Conservation (phyloP, 345 rosid species). For the Populus nigra region DNA sequence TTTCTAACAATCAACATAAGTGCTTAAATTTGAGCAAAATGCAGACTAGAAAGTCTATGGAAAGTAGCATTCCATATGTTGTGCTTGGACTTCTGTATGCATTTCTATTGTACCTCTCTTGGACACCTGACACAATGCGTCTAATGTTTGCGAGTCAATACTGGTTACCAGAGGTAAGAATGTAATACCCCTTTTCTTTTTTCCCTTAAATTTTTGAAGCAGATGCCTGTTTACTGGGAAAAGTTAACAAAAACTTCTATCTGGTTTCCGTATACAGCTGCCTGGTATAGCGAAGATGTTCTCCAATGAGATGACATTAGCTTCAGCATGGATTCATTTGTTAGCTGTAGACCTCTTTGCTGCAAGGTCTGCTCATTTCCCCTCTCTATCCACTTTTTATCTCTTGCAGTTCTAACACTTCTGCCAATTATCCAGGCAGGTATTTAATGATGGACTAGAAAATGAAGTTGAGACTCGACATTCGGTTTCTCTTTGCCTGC, state of each 20-base stretch:
- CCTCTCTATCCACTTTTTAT: neutral
- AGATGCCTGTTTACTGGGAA: neutral
- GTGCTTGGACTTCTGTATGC: conserved; percentile 69
- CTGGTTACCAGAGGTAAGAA: conserved; percentile 76
- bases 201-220: neutral
- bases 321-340: conserved; percentile 97
- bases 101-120: conserved; percentile 72
- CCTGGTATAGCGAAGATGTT: conserved; percentile 88
- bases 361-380: conserved; percentile 52
- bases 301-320: conserved; percentile 71
- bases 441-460: conserved; percentile 70
- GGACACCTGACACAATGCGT: conserved; percentile 73
- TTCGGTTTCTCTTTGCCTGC: conserved; percentile 81
- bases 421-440: conserved; percentile 52
- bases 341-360: conserved; percentile 85
- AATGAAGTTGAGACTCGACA: conserved; percentile 85
- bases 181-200: neutral
- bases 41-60: conserved; percentile 81
- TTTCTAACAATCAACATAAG: neutral
- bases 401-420: conserved; percentile 8
- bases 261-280: conserved; percentile 40
- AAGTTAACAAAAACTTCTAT: neutral
- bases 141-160: conserved; percentile 75
- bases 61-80: conserved; percentile 61
- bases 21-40: neutral